These are phyloP conservation scores for Peronospora belbahrii DNA, from an alignment of 352 stramenopile genomes.

Conservation along the genomic window DNA sequence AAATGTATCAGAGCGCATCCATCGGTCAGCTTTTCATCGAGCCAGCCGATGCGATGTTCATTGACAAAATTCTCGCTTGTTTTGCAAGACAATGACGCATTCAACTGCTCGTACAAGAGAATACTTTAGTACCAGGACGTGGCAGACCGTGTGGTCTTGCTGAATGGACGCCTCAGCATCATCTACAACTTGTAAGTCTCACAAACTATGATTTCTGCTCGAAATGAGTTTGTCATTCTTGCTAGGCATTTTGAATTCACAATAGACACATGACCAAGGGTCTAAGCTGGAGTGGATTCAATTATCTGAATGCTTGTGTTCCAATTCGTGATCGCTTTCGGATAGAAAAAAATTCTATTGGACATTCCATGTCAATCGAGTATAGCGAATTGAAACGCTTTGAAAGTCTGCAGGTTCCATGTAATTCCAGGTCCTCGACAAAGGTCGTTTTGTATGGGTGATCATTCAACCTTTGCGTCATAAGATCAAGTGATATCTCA, in stretches of 20 bases:
- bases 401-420: not conserved
- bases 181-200: constrained; percentile 80
- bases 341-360: constrained; percentile 81
- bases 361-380: constrained; percentile 54
- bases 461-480: no score
- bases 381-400: not conserved
- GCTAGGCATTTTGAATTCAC: constrained; percentile 82
- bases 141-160: constrained; percentile 82
- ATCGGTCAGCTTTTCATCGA: constrained; percentile 88
- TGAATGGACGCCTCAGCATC: constrained; percentile 92
- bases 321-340: constrained; percentile 80
- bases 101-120: constrained; percentile 87
- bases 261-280: constrained; percentile 82
- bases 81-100: constrained; percentile 84
- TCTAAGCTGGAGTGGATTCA: constrained; percentile 90
- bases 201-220: not conserved
- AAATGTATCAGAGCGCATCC: constrained; percentile 87
- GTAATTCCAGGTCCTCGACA: not conserved
- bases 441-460: no score
- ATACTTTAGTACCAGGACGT: constrained; percentile 90
- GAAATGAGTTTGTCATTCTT: constrained; percentile 1
- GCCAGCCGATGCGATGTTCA: constrained; percentile 86
- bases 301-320: constrained; percentile 90
- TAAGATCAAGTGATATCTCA: no score
- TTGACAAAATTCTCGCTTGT: constrained; percentile 81